These are phyloP conservation scores for Oidium heveae DNA, from an alignment of 2,329 filamentous ascomycete species.

Conservation along the genomic window DNA sequence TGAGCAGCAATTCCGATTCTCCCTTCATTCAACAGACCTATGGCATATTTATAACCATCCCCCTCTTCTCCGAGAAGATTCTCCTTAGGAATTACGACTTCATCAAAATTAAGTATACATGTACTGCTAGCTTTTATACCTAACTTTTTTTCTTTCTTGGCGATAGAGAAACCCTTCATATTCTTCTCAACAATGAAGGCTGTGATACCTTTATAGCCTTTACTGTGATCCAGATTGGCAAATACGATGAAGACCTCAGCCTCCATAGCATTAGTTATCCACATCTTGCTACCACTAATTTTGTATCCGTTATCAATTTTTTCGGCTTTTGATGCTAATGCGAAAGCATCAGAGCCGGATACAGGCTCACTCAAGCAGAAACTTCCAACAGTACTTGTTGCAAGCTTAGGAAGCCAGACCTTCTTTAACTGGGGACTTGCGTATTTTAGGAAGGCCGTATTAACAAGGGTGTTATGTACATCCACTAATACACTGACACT, in stretches of 20 bases:
- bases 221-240: conserved; percentile 74
- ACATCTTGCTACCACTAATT: conserved; percentile 92
- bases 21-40: conserved; percentile 79
- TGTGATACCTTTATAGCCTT: conserved; percentile 91
- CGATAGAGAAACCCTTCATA: conserved; percentile 71
- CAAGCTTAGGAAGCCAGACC: conserved; percentile 70
- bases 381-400: conserved; percentile 66
- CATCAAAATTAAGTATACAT: conserved; percentile 92
- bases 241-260: conserved; percentile 93
- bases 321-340: conserved; percentile 69
- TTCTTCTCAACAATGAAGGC: conserved; percentile 88
- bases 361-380: conserved; percentile 86
- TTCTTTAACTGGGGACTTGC: conserved; percentile 54
- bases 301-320: conserved; percentile 65
- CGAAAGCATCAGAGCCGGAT: conserved; percentile 88
- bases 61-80: conserved; percentile 76
- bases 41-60: conserved; percentile 95
- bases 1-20: conserved; percentile 95
- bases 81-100: conserved; percentile 69
- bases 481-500: conserved; percentile 88
- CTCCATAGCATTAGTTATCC: conserved; percentile 96
- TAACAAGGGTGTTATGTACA: conserved; percentile 94
- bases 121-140: conserved; percentile 90
- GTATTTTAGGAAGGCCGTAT: conserved; percentile 74
- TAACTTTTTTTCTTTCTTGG: conserved; percentile 99